phyloP scores from a whole-genome alignment of 2,329 filamentous ascomycete species.

The Cordyceps pruinosa region DNA sequence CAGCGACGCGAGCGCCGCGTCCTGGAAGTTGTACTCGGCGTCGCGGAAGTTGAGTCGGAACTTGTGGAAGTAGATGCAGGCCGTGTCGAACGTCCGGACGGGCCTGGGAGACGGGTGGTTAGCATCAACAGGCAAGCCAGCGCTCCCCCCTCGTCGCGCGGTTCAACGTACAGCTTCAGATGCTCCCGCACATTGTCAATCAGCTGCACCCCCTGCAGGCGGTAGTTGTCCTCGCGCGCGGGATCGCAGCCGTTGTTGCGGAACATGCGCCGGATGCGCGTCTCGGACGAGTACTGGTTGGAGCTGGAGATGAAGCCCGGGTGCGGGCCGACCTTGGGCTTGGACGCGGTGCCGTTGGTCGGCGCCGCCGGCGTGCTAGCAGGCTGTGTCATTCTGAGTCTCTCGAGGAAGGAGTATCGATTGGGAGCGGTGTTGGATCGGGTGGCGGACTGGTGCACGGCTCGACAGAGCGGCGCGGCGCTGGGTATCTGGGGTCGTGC shows the following conservation, averaged over 20 bases:
- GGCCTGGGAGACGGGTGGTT: conserved; percentile 46
- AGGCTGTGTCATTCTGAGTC: conserved; percentile 1
- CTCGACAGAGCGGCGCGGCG: too few relatives aligned
- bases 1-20: conserved; percentile 79
- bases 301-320: conserved; percentile 44
- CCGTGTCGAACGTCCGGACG: conserved; percentile 85
- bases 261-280: conserved; percentile 68
- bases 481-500: neutral
- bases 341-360: conserved; percentile 7
- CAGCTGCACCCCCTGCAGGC: conserved; percentile 80
- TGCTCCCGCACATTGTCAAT: conserved; percentile 78
- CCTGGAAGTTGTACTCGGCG: conserved; percentile 75
- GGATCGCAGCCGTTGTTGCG: conserved; percentile 63
- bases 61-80: conserved; percentile 87
- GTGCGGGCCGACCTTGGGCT: conserved; percentile 31
- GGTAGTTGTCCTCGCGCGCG: conserved; percentile 70
- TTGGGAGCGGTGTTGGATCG: neutral
- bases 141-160: neutral
- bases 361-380: conserved; percentile 3
- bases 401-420: neutral
- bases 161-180: conserved; percentile 62
- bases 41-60: conserved; percentile 84
- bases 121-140: neutral
- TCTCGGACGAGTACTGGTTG: conserved; percentile 74
- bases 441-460: too few relatives aligned